phyloP scores from a whole-genome alignment of 257 asterid genomes.

The Solanum bukasovii region DNA sequence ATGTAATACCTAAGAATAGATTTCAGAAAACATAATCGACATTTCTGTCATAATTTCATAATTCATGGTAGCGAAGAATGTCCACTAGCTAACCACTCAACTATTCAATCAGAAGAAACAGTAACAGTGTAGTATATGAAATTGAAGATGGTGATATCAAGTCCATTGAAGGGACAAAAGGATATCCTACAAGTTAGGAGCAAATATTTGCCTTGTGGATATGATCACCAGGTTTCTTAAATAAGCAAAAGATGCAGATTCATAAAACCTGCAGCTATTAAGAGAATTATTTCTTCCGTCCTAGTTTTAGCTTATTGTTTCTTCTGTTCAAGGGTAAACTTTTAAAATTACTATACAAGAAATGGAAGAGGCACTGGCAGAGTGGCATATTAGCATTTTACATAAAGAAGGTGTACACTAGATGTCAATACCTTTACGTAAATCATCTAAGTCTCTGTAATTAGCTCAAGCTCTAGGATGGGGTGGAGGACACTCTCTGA shows the following conservation, averaged over 20 bases:
- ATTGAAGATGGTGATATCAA: not conserved
- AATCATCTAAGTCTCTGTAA: not conserved
- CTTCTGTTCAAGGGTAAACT: not conserved
- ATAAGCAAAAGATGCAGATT: not conserved
- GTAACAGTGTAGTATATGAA: not conserved
- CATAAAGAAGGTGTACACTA: not conserved
- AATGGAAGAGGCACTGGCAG: not conserved
- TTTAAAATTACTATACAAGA: not conserved
- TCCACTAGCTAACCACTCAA: not conserved
- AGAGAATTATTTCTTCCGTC: not conserved
- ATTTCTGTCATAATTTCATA: not conserved
- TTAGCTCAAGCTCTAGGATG: not conserved
- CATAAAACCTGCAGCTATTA: not conserved
- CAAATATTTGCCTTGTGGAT: not conserved
- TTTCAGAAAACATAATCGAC: not conserved
- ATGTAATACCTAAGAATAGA: not conserved
- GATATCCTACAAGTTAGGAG: not conserved
- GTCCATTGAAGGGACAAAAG: not conserved
- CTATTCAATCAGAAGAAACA: not conserved
- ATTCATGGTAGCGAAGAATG: not conserved
- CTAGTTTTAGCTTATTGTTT: not conserved
- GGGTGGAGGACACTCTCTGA: not conserved
- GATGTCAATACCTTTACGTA: not conserved
- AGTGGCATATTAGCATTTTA: not conserved
- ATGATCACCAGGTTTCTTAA: not conserved